Evolutionary conservation across 768 basidiomycete genomes (phyloP), one percentile per base, ranked within the genome.

Genomic region (Ephemerocybe angulata): DNA sequence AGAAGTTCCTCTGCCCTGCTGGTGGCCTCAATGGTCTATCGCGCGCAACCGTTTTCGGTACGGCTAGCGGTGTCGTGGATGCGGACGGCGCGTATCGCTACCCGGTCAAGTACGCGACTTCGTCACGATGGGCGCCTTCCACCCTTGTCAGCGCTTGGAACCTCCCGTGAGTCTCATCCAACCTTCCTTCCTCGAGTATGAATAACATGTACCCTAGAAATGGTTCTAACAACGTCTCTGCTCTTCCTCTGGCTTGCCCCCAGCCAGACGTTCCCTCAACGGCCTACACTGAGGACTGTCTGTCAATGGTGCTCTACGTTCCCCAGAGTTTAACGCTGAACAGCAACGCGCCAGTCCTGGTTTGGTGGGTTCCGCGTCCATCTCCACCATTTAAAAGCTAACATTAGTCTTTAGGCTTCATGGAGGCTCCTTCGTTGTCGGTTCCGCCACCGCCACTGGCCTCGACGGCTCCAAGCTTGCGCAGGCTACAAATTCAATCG

Each of bases 381-480:
- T 46, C 35, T 22, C 40, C 21, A 40, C 21, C 11, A 17, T 40
- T n/a, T 38, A 24, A 48, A 30, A 35, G 31, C 22, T 27, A 33
- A 12, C 38, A 56, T 54, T 57, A 27, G 22, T 29, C 25, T 25
- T 1, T 59, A 89, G 90, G 91, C 77, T 93, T 51, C 93, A 93
- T 60, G 93, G 93, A 10, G 93, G 93, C 21, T 92, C 91, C 0
- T 90, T 88, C 67, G 70, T 81, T 48, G 61, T 73, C 3, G 91
- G 93, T 6, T 86, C 86, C 35, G 85, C 88, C 3, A 85, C 82
- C 8, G 82, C 73, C 24, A 78, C 87, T 13, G 89, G 85, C 28
- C 71, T 96, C 11, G 88, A 93, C 66, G 92, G 90, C 1, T 86
- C 88, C 6, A 80, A 77, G 3, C 80, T 94, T 15, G 90, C 91